phyloP scores from a whole-genome alignment of 2,329 filamentous ascomycete genomes.

The Fusarium vanettenii region DNA sequence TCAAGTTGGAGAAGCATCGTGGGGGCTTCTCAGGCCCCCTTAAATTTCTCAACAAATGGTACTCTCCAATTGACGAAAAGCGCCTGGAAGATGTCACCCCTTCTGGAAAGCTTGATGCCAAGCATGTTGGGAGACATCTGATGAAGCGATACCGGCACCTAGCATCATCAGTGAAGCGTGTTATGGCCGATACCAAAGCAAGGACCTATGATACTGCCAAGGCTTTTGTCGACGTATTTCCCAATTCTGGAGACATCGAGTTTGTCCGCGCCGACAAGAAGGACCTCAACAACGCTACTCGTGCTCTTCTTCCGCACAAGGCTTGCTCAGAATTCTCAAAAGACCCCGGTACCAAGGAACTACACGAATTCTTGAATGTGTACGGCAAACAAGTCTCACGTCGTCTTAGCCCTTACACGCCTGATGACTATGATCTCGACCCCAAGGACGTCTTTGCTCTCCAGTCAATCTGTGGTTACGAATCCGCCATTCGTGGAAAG shows the following conservation, averaged over 20 bases:
- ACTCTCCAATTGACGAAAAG: slow-evolving; percentile 37
- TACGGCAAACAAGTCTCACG: slow-evolving; percentile 29
- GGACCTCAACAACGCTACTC: slow-evolving; percentile 34
- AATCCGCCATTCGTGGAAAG: slow-evolving; percentile 33
- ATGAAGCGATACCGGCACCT: slow-evolving; percentile 35
- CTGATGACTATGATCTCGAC: slow-evolving; percentile 27
- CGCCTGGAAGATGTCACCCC: slow-evolving; percentile 38
- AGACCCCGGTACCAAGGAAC: slow-evolving; percentile 26
- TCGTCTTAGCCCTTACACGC: slow-evolving; percentile 32
- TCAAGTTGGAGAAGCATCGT: slow-evolving; percentile 35
- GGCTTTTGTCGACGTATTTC: slow-evolving; percentile 27
- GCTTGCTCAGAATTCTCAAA: slow-evolving; percentile 38
- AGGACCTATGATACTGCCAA: slow-evolving; percentile 39
- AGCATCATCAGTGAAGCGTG: slow-evolving; percentile 35
- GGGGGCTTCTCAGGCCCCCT: slow-evolving; percentile 35
- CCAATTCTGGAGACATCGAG: slow-evolving; percentile 22
- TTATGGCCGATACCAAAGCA: slow-evolving; percentile 35
- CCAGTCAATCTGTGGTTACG: slow-evolving; percentile 39
- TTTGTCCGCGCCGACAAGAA: slow-evolving; percentile 34
- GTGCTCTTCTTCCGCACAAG: slow-evolving; percentile 40
- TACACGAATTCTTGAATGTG: slow-evolving; percentile 28
- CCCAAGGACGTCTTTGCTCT: slow-evolving; percentile 39
- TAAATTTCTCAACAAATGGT: slow-evolving; percentile 33
- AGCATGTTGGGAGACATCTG: slow-evolving; percentile 29
- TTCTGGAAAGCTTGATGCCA: slow-evolving; percentile 33